Conservation (phyloP, 1,139 yeast species). For the Suhomyces ambrosiae region DNA sequence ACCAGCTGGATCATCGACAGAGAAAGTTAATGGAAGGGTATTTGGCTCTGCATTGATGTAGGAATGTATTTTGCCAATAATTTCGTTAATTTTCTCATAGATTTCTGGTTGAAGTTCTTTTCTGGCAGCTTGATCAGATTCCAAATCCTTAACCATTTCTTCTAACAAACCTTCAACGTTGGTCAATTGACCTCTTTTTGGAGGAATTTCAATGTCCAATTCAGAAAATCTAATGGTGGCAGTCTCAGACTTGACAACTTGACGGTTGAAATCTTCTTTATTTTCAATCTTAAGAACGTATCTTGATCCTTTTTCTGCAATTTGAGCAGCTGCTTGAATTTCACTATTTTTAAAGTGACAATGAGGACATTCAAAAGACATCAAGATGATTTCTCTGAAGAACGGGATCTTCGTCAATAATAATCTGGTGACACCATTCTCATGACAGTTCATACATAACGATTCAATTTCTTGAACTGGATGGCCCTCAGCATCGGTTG, state of each 20-base stretch:
- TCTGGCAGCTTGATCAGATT: slow-evolving; percentile 79
- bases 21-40: slow-evolving; percentile 75
- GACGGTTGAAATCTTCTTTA: slow-evolving; percentile 80
- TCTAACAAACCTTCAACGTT: slow-evolving; percentile 85
- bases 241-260: slow-evolving; percentile 87
- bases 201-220: slow-evolving; percentile 91
- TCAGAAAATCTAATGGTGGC: slow-evolving; percentile 83
- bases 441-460: slow-evolving; percentile 92
- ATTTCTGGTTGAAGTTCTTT: slow-evolving; percentile 71
- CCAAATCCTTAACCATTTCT: slow-evolving; percentile 84
- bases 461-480: slow-evolving; percentile 96
- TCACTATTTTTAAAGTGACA: slow-evolving; percentile 91
- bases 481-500: slow-evolving; percentile 86
- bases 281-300: slow-evolving; percentile 71
- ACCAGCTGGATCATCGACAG: slow-evolving; percentile 93
- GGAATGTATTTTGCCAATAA: slow-evolving; percentile 60
- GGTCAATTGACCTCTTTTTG: slow-evolving; percentile 90
- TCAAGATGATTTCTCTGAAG: slow-evolving; percentile 86
- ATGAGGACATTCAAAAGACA: slow-evolving; percentile 96
- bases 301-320: slow-evolving; percentile 84
- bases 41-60: slow-evolving; percentile 66
- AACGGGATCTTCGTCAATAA: slow-evolving; percentile 87
- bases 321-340: slow-evolving; percentile 89
- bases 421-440: slow-evolving; percentile 81
- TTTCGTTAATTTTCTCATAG: slow-evolving; percentile 71